Conservation (phyloP, 2,329 filamentous ascomycete species). For the Alternaria metachromatica region DNA sequence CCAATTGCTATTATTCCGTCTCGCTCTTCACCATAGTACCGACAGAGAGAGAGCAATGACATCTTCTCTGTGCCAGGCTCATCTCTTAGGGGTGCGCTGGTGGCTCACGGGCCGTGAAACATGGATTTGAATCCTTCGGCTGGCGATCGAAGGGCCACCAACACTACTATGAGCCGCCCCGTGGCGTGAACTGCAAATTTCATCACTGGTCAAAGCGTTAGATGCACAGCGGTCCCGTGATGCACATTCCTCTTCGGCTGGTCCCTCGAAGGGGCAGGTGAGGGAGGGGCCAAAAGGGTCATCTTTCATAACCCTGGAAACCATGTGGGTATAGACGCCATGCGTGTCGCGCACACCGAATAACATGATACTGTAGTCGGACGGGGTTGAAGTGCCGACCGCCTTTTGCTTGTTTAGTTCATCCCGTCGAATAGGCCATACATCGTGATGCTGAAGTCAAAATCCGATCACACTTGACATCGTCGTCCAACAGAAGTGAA, state of each 20-base stretch:
- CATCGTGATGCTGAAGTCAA: background rate
- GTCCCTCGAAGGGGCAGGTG: constrained; percentile 15
- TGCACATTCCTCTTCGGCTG: constrained; percentile 13
- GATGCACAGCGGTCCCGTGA: constrained; percentile 5
- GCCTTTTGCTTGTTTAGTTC: background rate
- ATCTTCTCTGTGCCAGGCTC: background rate
- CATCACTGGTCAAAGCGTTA: constrained; percentile 8
- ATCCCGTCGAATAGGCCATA: background rate
- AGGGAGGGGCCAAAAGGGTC: background rate
- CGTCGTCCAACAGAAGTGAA: background rate
- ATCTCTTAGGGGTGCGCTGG: constrained; percentile 2
- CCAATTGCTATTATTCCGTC: background rate
- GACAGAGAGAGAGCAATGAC: constrained; percentile 1
- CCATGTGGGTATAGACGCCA: background rate
- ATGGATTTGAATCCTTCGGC: constrained; percentile 16
- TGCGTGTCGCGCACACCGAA: background rate
- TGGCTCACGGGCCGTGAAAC: constrained; percentile 21
- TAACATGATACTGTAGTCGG: background rate
- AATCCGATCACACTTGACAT: background rate
- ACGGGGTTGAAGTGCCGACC: background rate
- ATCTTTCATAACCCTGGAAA: background rate
- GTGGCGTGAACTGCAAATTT: constrained; percentile 11
- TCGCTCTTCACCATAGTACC: background rate
- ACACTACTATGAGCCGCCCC: constrained; percentile 16
- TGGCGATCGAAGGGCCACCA: constrained; percentile 25